These are phyloP conservation scores for Lyophyllum semitale DNA, from an alignment of 768 basidiomycete genomes.

Conservation along the genomic window DNA sequence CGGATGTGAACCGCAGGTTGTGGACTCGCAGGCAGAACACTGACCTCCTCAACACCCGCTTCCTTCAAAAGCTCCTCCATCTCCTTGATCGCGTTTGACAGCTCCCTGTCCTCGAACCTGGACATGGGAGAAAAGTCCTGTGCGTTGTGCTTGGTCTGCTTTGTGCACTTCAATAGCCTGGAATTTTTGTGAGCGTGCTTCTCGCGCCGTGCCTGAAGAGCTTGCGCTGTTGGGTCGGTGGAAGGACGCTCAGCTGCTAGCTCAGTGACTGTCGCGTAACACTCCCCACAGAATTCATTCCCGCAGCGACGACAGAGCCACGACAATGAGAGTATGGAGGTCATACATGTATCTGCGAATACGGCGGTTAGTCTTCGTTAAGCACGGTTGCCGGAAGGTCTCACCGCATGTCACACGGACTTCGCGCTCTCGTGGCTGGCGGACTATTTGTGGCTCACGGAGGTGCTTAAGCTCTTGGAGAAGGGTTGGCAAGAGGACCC, in stretches of 20 bases:
- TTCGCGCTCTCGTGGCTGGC: slow-evolving; percentile 76
- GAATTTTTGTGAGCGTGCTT: slow-evolving; percentile 67
- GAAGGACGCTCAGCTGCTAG: slow-evolving; percentile 56
- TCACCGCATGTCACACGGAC: slow-evolving; percentile 84
- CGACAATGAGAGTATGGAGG: slow-evolving; percentile 85
- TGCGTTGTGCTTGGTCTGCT: slow-evolving; percentile 67
- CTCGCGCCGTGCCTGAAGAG: slow-evolving; percentile 54
- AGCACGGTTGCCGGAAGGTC: neutral
- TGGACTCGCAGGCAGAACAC: no score
- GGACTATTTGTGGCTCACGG: slow-evolving; percentile 56
- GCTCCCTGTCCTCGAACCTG: slow-evolving; percentile 65
- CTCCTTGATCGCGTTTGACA: slow-evolving; percentile 62
- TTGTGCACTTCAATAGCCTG: slow-evolving; percentile 73
- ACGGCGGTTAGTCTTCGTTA: neutral
- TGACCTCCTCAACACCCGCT: neutral
- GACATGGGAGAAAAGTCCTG: slow-evolving; percentile 80
- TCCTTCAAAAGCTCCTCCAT: slow-evolving; percentile 60
- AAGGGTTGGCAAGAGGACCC: slow-evolving; percentile 67
- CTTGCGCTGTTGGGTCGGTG: slow-evolving; percentile 49
- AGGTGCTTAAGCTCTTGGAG: slow-evolving; percentile 67
- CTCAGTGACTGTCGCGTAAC: slow-evolving; percentile 69
- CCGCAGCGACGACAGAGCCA: slow-evolving; percentile 94
- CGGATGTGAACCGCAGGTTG: neutral
- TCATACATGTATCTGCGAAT: slow-evolving; percentile 84
- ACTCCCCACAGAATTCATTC: slow-evolving; percentile 86